Evolutionary conservation across 2,329 filamentous ascomycete species (phyloP).

Genomic region (Biscogniauxia marginata): DNA sequence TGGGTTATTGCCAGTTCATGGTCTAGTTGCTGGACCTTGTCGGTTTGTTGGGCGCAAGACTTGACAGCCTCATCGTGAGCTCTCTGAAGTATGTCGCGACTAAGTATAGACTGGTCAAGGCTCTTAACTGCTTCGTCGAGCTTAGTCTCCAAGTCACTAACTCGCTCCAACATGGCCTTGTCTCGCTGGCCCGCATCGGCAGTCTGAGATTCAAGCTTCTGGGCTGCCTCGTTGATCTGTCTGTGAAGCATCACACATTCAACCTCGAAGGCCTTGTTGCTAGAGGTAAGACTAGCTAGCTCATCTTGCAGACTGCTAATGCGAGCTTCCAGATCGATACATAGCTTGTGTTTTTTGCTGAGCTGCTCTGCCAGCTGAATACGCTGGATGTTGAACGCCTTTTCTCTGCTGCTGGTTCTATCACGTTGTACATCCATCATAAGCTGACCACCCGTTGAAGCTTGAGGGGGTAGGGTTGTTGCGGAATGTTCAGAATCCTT

Average conservation of each 20-base stretch:
- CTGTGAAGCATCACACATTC: slow-evolving; percentile 6
- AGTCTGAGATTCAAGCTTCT: slow-evolving; percentile 1
- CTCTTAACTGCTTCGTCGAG: slow-evolving; percentile 2
- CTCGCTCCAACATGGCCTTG: neutral
- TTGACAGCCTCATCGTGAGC: slow-evolving; percentile 2
- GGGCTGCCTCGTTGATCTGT: slow-evolving; percentile 1
- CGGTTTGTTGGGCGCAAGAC: neutral
- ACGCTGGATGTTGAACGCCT: slow-evolving; percentile 3
- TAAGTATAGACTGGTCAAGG: slow-evolving; percentile 1
- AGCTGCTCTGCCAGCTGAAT: slow-evolving; percentile 12
- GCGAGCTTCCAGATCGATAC: slow-evolving; percentile 4
- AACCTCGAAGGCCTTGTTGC: slow-evolving; percentile 3
- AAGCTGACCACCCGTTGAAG: neutral
- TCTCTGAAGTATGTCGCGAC: neutral
- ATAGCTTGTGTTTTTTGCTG: slow-evolving; percentile 6
- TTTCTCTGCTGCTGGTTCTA: slow-evolving; percentile 1
- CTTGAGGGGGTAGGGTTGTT: neutral
- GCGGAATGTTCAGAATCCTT: neutral
- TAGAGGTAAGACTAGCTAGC: slow-evolving; percentile 4
- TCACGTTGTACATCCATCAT: neutral
- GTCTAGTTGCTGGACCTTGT: neutral
- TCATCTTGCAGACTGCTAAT: slow-evolving; percentile 4
- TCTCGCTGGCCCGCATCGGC: neutral
- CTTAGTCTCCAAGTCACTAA: slow-evolving; percentile 3
- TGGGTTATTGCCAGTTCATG: neutral